phyloP scores from a whole-genome alignment of 2,329 filamentous ascomycete genomes.

The Botrytis cinerea region DNA sequence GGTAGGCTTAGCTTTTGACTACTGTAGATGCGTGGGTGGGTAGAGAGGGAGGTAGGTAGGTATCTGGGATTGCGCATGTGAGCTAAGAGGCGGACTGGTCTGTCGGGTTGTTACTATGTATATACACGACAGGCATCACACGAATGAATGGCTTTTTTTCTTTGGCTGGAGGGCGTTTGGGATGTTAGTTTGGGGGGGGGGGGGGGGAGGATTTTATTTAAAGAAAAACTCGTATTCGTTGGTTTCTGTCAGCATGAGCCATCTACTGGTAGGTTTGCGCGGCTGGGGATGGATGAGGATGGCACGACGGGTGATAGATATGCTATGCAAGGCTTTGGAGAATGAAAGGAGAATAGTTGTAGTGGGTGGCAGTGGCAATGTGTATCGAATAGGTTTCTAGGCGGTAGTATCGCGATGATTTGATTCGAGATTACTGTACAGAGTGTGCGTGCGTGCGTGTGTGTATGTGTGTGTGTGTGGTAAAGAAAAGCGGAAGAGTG shows the following conservation, averaged over 20 bases:
- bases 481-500: neutral
- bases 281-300: no score
- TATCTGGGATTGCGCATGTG: neutral
- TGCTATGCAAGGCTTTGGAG: neutral
- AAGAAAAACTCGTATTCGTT: neutral
- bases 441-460: neutral
- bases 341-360: neutral
- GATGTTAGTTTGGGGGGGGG: no score
- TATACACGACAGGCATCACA: neutral
- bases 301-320: no score
- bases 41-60: neutral
- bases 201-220: no score
- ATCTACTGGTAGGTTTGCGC: no score
- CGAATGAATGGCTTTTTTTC: neutral
- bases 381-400: neutral
- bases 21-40: neutral
- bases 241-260: neutral
- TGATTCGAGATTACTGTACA: neutral
- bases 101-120: neutral
- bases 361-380: neutral
- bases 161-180: neutral
- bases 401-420: neutral
- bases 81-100: neutral
- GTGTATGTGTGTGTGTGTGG: neutral
- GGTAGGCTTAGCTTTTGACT: neutral